A percentile compares a stretch with the other conserved stretches of the same genome.
These are phyloP conservation scores for Rhododendron kiyosumense DNA, from an alignment of 148 eudicot species.

Conservation along the genomic window DNA sequence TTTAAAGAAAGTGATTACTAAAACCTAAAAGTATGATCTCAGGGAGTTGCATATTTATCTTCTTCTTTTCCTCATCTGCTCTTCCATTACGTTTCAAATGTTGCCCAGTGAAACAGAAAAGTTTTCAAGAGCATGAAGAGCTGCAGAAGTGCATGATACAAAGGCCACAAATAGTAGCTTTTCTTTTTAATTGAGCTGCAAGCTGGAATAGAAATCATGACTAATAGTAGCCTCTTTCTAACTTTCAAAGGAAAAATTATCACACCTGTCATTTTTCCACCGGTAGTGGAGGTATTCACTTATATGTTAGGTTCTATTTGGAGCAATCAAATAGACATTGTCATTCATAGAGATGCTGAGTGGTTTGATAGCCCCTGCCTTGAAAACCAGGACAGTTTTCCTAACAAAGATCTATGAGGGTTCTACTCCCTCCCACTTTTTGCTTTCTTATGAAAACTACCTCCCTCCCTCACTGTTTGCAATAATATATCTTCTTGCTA, in stretches of 20 bases:
- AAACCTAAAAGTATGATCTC: background rate
- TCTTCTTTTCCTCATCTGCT: background rate
- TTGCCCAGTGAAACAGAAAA: background rate
- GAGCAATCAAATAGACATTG: background rate
- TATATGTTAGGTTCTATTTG: background rate
- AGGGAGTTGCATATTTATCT: background rate
- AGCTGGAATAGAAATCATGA: background rate
- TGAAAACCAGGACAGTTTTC: background rate
- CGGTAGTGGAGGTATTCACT: background rate
- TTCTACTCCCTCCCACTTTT: background rate
- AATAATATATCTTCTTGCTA: background rate
- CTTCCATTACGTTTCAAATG: background rate
- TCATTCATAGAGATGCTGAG: background rate
- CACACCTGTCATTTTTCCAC: background rate
- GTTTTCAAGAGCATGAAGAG: background rate
- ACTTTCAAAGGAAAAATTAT: background rate
- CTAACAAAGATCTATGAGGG: background rate
- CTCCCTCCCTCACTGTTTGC: background rate
- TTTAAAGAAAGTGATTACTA: background rate
- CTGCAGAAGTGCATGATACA: background rate
- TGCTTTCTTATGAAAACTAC: background rate
- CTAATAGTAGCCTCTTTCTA: background rate
- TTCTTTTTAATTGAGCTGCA: background rate
- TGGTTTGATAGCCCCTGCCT: background rate
- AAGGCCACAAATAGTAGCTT: background rate